phyloP scores from a whole-genome alignment of 208 protist genomes.

The Leishmania braziliensis region DNA sequence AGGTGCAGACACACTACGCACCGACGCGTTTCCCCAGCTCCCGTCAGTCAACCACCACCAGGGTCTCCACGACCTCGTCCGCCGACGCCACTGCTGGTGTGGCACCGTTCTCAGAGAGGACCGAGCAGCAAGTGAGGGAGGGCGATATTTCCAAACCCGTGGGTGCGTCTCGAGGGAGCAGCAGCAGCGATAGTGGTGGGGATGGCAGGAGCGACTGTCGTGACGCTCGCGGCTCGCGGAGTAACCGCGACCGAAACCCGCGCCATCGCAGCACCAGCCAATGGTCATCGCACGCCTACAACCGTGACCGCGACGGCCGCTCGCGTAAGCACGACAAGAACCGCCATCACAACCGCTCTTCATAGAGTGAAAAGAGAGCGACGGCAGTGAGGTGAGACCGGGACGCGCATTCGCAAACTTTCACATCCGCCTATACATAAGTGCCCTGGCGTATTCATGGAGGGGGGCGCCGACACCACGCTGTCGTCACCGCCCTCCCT shows the following conservation, averaged over 20 bases:
- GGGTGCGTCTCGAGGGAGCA: not conserved
- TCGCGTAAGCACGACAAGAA: not conserved
- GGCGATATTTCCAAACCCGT: not conserved
- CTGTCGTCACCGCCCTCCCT: not conserved
- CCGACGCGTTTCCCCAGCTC: constrained; percentile 2
- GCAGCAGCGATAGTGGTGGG: not conserved
- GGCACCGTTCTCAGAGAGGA: not conserved
- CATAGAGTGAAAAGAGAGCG: not conserved
- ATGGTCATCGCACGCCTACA: not conserved
- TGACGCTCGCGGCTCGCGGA: not conserved
- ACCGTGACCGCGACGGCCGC: not conserved
- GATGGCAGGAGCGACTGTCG: not conserved
- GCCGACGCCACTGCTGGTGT: not conserved
- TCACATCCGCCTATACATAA: not conserved
- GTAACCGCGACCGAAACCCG: not conserved
- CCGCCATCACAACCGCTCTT: not conserved
- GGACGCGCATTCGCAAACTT: not conserved
- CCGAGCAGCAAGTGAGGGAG: not conserved
- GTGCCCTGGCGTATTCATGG: no score
- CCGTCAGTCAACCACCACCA: not conserved
- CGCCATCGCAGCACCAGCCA: not conserved
- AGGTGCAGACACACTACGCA: constrained; percentile 5
- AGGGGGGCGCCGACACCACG: no score
- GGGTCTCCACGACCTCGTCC: not conserved
- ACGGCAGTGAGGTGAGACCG: not conserved